These are phyloP conservation scores for Botrytis tulipae DNA, from an alignment of 2,329 filamentous ascomycete species.

Conservation along the genomic window DNA sequence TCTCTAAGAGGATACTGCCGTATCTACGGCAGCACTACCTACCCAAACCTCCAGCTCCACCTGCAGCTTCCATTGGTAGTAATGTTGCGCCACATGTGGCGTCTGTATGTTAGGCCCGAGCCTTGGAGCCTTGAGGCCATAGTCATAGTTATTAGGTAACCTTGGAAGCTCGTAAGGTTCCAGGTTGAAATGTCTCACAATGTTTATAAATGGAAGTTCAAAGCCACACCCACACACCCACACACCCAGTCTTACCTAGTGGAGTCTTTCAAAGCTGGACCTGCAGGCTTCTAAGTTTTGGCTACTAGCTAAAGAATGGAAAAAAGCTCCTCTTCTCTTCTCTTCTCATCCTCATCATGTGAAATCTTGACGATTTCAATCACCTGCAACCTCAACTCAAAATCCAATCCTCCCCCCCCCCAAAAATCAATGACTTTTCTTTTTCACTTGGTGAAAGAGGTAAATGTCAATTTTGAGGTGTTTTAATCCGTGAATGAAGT, in stretches of 20 bases:
- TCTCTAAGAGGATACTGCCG: background rate
- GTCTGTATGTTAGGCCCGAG: too few relatives aligned
- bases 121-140: too few relatives aligned
- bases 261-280: background rate
- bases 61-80: too few relatives aligned
- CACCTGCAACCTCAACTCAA: background rate
- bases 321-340: background rate
- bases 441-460: conserved; percentile 8
- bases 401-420: background rate
- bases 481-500: background rate
- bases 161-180: too few relatives aligned
- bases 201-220: background rate
- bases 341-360: background rate
- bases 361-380: background rate
- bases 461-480: background rate
- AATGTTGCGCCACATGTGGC: background rate
- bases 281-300: background rate
- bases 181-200: background rate
- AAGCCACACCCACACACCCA: background rate
- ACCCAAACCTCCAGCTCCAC: too few relatives aligned
- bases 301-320: background rate
- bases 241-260: too few relatives aligned
- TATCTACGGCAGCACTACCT: too few relatives aligned
- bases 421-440: conserved; percentile 15
- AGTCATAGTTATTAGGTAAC: too few relatives aligned